These are phyloP conservation scores for Neoboletus brunneissimus DNA, from an alignment of 768 basidiomycete genomes.

Conservation along the genomic window DNA sequence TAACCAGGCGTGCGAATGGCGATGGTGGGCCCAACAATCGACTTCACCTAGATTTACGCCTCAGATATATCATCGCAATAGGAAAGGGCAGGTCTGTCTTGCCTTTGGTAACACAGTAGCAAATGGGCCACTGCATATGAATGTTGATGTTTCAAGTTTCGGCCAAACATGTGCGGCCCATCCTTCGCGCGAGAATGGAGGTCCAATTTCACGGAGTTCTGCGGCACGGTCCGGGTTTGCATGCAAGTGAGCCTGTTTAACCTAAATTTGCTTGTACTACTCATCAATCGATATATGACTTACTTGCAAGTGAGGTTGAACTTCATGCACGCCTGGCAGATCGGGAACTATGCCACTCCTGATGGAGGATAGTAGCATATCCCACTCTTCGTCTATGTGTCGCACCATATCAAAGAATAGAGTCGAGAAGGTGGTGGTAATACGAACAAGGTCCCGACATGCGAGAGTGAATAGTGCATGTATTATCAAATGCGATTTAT, in stretches of 20 bases:
- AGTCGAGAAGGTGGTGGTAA: neutral
- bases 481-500: neutral
- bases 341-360: neutral
- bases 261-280: neutral
- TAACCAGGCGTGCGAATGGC: neutral
- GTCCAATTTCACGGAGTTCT: neutral
- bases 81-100: neutral
- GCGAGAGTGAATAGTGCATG: neutral
- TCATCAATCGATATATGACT: neutral
- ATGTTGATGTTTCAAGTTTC: neutral
- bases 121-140: neutral
- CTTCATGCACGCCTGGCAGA: neutral
- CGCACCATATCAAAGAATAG: neutral
- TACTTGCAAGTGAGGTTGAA: neutral
- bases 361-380: neutral
- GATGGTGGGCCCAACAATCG: neutral
- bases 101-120: neutral
- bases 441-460: neutral
- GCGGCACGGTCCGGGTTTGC: neutral
- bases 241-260: neutral
- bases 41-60: neutral
- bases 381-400: neutral
- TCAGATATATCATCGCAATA: neutral
- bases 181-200: neutral
- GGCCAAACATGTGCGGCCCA: neutral